These are phyloP conservation scores for Venturia nashicola DNA, from an alignment of 2,329 filamentous ascomycete species.

Conservation along the genomic window DNA sequence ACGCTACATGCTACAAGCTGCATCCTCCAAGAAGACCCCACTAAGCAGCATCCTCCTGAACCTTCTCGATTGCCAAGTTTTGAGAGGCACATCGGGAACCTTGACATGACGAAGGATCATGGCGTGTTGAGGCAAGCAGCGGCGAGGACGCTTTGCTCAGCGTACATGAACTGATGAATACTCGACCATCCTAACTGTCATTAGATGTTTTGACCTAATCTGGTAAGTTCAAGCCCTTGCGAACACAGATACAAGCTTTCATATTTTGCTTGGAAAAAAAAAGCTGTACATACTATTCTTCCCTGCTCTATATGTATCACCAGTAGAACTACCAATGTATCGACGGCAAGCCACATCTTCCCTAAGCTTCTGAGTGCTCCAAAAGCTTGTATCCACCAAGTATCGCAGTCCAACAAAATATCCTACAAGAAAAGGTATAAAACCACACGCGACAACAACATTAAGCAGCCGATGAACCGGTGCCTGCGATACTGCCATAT, in stretches of 20 bases:
- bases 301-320: background rate
- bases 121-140: no score
- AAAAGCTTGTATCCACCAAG: background rate
- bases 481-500: background rate
- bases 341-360: background rate
- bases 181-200: no score
- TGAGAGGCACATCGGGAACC: no score
- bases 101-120: no score
- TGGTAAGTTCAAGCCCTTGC: background rate
- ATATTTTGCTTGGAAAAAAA: background rate
- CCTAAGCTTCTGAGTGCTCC: background rate
- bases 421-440: conserved; percentile 1
- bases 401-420: background rate
- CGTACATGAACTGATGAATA: no score
- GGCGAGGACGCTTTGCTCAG: no score
- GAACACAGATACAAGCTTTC: background rate
- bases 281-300: background rate
- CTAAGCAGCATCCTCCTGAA: no score
- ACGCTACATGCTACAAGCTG: no score
- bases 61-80: no score
- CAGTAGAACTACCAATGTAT: background rate
- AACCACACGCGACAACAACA: background rate
- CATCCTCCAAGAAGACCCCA: no score
- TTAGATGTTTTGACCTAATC: no score
- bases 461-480: background rate